Base-by-base conservation (phyloP, 2,329 filamentous ascomycete species). In the Colletotrichum spinosum region DNA sequence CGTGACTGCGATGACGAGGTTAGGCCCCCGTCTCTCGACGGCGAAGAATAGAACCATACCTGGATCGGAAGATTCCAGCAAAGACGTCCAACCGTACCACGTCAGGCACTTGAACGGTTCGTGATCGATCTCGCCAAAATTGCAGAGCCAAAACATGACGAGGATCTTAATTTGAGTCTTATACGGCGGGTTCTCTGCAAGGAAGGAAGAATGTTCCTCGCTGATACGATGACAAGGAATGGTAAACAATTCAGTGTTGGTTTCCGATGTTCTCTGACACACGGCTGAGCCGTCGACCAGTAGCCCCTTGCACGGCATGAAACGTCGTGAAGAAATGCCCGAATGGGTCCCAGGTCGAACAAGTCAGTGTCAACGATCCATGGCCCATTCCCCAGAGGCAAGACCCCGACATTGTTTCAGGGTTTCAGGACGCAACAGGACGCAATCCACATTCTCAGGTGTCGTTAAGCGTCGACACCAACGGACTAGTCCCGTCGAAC, bases 391-490 rank as follows among this genome's bases (percentile, higher is more conserved):
- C 34, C 15, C 38, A 35, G 51, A 38, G 17, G 55, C 45, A 33
- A 25, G 25, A 25, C 25, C 37, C 45, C 11, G 41, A 55, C 15
- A 46, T 35, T 44, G 60, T 65, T 51, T 45, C 45, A 52, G 33
- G 41, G 57, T 45, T 65, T 65, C 62, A 56, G 41, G 46, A 49
- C 34, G 51, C 49, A 63, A 35, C 39, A 42, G 52, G 51, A 44
- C 42, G 42, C 15, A 13, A 25, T 25, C 57, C 57, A 52, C 62
- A 56, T 65, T 62, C 58, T 56, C 58, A 62, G 62, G 62, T 62
- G 52, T 52, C 33, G 49, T 49, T 34, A 62, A 37, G 46, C 35
- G 51, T 60, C n/a, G 17, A 25, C 33, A 42, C 13, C n/a, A 10
- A 46, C 15, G 52, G 45, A 17, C 38, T 37, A 38, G 33, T 52